Base-by-base conservation (phyloP, 352 stramenopile species). In the Blastocystis sp. region DNA sequence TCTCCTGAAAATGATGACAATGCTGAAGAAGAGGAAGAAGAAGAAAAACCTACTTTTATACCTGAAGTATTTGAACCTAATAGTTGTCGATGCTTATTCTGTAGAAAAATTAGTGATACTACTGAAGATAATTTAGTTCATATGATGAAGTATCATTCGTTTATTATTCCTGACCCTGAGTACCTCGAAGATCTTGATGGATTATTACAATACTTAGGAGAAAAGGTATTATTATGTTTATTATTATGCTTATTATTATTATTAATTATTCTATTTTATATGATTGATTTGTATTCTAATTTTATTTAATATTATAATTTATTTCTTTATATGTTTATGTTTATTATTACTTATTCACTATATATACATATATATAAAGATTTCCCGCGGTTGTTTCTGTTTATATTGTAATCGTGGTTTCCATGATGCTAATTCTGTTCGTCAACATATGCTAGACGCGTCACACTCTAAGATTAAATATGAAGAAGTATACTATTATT, bases 81-180 rank as follows among this genome's bases (percentile, higher is more conserved):
- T 4, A 42, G 37, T 4, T 16, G 19, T 18, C 46, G 32, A 11
- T 65, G 43, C 27, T 18, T 58, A n/a, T 65, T 65, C 31, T 58
- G 55, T 16, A 3, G 33, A 7, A 2, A 23, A 7, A 39, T 58
- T 10, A 58, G 55, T 21, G 42, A 46, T 23, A 21, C 31, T 7
- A 30, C 47, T 7, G 44, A 58, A 10, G 24, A 62, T 82, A 62
- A 68, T 13, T 68, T 52, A 77, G 83, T 58, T 81, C 84, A 79
- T 73, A 86, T 62, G 52, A 28, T 31, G 31, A 82, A 84, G 58
- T 72, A 81, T 52, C 80, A 88, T 68, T 80, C 81, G 10, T 91
- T 93, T 66, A 88, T 91, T 66, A 79, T 93, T 33, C 83, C 83
- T 2, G 83, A 93, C 52, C 67, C 82, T 24, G 81, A 91, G 56